Percentiles rank a stretch among this genome's conserved stretches.
phyloP scores from a whole-genome alignment of 768 basidiomycete species.

The Amanita inopinata region DNA sequence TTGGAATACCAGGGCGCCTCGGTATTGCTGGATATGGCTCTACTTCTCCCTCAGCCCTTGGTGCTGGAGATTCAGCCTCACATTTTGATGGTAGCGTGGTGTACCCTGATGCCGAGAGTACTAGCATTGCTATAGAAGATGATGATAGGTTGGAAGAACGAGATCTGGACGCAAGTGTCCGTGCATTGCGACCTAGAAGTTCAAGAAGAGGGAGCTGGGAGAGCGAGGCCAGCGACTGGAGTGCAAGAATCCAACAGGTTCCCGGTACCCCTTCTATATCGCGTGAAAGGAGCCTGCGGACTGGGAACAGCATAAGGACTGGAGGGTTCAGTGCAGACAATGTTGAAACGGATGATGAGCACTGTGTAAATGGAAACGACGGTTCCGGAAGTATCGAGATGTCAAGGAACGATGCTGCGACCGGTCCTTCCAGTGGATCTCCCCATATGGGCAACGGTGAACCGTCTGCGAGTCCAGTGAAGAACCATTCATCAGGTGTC shows the following conservation, averaged over 20 bases:
- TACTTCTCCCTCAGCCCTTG: slow-evolving; percentile 40
- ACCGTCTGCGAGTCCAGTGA: no score
- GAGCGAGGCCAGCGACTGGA: slow-evolving; percentile 84
- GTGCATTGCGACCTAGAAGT: slow-evolving; percentile 81
- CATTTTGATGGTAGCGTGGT: slow-evolving; percentile 57
- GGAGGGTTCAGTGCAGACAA: slow-evolving; percentile 45
- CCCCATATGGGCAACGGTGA: no score
- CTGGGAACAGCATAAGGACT: slow-evolving; percentile 50
- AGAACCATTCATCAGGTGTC: no score
- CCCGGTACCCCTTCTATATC: slow-evolving; percentile 35
- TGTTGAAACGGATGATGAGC: slow-evolving; percentile 20
- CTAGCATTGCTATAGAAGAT: slow-evolving; percentile 57
- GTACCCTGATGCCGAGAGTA: slow-evolving; percentile 54
- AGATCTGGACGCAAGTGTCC: slow-evolving; percentile 80
- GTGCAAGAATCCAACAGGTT: slow-evolving; percentile 51
- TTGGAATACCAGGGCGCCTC: slow-evolving; percentile 55
- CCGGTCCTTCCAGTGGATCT: no score
- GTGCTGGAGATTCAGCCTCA: slow-evolving; percentile 54
- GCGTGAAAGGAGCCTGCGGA: slow-evolving; percentile 52
- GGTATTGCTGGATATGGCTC: slow-evolving; percentile 33
- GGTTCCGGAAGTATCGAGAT: no score
- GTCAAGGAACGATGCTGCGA: not conserved
- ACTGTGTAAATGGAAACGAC: slow-evolving; percentile 5
- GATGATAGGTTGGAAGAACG: slow-evolving; percentile 56
- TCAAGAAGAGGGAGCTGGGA: slow-evolving; percentile 88